Evolutionary conservation across 176 grass and related monocot species (phyloP).

Genomic region (Aegilops bicornis): DNA sequence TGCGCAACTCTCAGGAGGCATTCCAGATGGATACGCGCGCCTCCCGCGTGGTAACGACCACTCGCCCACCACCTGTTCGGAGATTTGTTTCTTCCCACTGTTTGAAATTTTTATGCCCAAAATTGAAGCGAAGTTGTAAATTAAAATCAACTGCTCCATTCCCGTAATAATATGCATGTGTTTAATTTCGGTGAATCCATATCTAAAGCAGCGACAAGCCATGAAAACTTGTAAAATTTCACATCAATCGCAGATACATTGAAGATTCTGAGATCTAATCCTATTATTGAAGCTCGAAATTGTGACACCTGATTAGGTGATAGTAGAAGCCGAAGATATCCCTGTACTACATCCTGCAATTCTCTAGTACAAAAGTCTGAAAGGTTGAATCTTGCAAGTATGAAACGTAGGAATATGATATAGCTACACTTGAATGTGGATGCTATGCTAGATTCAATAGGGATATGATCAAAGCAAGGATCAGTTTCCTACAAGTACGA

Average conservation of each 20-base stretch:
- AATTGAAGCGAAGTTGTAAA: not conserved
- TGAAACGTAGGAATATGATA: not conserved
- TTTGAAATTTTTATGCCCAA: not conserved
- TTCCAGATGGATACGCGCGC: slow-evolving; percentile 72
- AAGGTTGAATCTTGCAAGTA: not conserved
- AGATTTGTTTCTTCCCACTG: not conserved
- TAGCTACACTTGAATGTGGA: not conserved
- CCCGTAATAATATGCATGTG: too few species aligned
- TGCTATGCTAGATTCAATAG: not conserved
- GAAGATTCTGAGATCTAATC: not conserved
- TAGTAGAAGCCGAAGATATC: not conserved
- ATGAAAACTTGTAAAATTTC: not conserved
- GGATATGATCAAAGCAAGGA: not conserved
- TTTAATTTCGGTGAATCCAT: too few species aligned
- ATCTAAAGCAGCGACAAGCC: too few species aligned
- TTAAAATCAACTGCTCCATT: not conserved
- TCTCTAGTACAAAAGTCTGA: not conserved
- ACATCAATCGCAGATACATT: too few species aligned
- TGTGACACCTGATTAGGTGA: not conserved
- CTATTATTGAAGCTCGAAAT: not conserved
- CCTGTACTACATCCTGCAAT: not conserved
- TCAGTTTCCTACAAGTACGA: not conserved
- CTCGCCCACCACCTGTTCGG: not conserved
- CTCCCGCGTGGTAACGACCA: slow-evolving; percentile 6
- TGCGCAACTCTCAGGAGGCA: slow-evolving; percentile 74